phyloP scores from a whole-genome alignment of 371 early-diverging fungal genomes.

The Funneliformis caledonium region DNA sequence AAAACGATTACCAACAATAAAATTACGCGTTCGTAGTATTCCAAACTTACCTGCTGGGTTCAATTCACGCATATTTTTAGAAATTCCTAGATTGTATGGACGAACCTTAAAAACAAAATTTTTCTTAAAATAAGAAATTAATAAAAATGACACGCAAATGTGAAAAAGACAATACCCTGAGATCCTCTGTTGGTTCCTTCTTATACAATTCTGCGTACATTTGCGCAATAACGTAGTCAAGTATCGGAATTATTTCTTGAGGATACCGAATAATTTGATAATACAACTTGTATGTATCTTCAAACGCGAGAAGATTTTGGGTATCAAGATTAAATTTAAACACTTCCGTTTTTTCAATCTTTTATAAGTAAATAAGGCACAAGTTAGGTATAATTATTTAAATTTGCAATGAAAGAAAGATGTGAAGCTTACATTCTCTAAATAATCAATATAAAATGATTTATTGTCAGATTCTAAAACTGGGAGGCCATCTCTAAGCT shows the following conservation, averaged over 20 bases:
- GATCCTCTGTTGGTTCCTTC: conserved; percentile 43
- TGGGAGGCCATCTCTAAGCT: conserved; percentile 49
- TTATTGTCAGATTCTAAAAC: conserved; percentile 56
- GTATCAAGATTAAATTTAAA: conserved; percentile 90
- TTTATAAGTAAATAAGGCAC: conserved; percentile 1
- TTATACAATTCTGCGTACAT: conserved; percentile 76
- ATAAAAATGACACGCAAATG: background rate
- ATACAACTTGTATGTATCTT: conserved; percentile 69
- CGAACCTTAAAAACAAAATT: conserved; percentile 64
- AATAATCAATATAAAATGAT: conserved; percentile 74
- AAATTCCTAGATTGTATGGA: conserved; percentile 84
- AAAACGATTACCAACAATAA: background rate
- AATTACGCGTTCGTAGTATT: background rate
- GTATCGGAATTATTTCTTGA: conserved; percentile 95
- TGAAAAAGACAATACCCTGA: background rate
- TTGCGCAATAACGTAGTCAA: conserved; percentile 92
- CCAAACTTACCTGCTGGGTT: conserved; percentile 74
- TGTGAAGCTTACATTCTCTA: conserved; percentile 55
- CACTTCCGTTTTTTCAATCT: conserved; percentile 62
- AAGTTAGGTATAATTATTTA: background rate
- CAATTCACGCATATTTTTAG: conserved; percentile 93
- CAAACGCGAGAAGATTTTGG: conserved; percentile 77
- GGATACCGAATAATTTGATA: conserved; percentile 94
- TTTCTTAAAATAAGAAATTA: background rate
- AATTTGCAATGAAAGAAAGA: background rate